A percentile compares a stretch with the other conserved stretches of the same genome.
Evolutionary conservation across 1,284 basidiomycete species (phyloP).

Genomic region (Mycena citricolor): DNA sequence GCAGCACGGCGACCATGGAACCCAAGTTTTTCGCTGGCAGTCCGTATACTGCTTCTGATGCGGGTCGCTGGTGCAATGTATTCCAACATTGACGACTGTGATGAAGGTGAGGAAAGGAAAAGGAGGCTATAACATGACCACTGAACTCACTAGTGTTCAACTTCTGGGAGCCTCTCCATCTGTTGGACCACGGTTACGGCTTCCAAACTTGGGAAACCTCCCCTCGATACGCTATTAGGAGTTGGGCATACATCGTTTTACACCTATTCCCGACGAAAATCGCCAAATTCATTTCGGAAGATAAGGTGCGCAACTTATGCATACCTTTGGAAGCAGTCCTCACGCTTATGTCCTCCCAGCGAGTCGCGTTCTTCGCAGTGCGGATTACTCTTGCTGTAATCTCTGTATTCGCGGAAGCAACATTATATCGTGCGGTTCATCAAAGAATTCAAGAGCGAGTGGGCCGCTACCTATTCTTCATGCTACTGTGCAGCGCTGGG

Average conservation of each 20-base stretch:
- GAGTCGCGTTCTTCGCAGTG: conserved; percentile 86
- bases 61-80: conserved; percentile 92
- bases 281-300: conserved; percentile 39
- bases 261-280: conserved; percentile 63
- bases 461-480: conserved; percentile 88
- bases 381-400: conserved; percentile 78
- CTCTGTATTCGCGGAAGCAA: conserved; percentile 80
- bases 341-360: conserved; percentile 50
- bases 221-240: conserved; percentile 86
- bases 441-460: conserved; percentile 86
- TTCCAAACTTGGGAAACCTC: conserved; percentile 99
- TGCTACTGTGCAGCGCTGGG: conserved; percentile 83
- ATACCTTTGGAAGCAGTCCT: conserved; percentile 13
- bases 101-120: conserved; percentile 76
- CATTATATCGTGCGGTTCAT: conserved; percentile 80
- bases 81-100: conserved; percentile 93
- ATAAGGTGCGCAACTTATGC: conserved; percentile 45
- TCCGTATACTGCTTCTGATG: conserved; percentile 81
- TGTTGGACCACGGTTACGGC: conserved; percentile 77
- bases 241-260: conserved; percentile 89
- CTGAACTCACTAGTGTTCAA: conserved; percentile 75
- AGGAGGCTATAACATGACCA: neutral
- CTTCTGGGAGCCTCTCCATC: conserved; percentile 98
- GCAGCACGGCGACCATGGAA: conserved; percentile 76
- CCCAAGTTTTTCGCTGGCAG: conserved; percentile 79